These are phyloP conservation scores for Nothophaeocryptopus gaeumannii DNA, from an alignment of 2,329 filamentous ascomycete species.

Conservation along the genomic window DNA sequence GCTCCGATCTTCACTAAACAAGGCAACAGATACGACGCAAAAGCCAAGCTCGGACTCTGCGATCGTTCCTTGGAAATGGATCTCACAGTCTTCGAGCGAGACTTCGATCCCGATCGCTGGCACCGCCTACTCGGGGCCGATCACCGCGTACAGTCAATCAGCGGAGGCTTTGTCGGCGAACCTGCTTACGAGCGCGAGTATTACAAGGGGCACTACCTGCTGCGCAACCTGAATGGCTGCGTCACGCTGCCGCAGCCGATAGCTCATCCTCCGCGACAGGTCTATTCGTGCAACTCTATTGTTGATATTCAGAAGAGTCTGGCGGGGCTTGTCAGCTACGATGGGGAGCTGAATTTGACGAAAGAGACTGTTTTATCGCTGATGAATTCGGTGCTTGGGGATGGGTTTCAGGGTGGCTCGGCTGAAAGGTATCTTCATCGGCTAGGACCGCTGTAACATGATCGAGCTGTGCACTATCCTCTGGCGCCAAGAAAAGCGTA, in stretches of 20 bases:
- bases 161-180: neutral
- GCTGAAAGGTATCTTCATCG: conserved; percentile 1
- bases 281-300: neutral
- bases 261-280: neutral
- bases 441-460: too few species aligned
- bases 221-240: conserved; percentile 3
- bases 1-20: neutral
- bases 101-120: conserved; percentile 1
- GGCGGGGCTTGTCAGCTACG: neutral
- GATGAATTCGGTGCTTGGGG: conserved; percentile 1
- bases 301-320: neutral
- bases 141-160: conserved; percentile 1
- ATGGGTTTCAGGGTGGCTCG: conserved; percentile 4
- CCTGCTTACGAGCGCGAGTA: neutral
- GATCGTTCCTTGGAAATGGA: conserved; percentile 4
- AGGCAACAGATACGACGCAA: neutral
- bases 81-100: conserved; percentile 3
- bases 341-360: neutral
- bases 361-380: neutral
- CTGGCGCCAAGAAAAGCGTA: too few species aligned
- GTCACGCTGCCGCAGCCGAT: neutral
- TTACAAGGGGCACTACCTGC: conserved; percentile 4
- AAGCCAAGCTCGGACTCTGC: neutral
- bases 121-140: neutral
- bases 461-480: too few species aligned